Base-by-base conservation (phyloP, 2,329 filamentous ascomycete genomes). In the Pestalotiopsis sp. region DNA sequence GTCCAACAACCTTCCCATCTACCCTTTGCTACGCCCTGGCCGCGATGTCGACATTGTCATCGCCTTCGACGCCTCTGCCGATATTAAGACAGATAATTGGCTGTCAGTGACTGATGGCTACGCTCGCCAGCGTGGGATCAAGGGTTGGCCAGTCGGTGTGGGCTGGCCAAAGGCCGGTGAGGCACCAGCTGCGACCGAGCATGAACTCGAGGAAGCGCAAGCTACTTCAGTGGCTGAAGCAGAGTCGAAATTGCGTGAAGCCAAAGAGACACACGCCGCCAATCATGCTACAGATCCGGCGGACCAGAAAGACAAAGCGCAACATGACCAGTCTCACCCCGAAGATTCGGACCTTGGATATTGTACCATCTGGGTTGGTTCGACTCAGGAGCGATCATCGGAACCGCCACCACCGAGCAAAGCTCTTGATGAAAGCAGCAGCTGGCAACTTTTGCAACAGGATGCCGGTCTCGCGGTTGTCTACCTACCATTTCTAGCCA, bases 1-100 rank as follows among this genome's bases (percentile, higher is more conserved):
- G 96, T 97, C 93, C 72, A 98, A 99, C 78, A 99, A 99, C 76
- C 85, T 99, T 9, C 96, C 96, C 1, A 95, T 98, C 57, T 99
- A 99, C 78, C 96, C 96, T 0, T 87, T 98, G 3, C 89, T 99
- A 20, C 90, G 96, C 12, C 94, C 94, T 0, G 95, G 95, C 2
- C 89, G 96, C 45, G 88, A 97, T 68, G 91, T 99, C 5, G 96
- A 99, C 74, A 87, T 99, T 58, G 84, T 98, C 60, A 89, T 99
- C 60, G 93, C 95, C 3, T 99, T 99, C 78, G 96, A 99, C 78
- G 94, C 94, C 3, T 97, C 93, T 1, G 95, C 95, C 23, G 96
- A 99, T 74, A 93, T 97, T 69, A 93, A 92, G 77, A 93, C 92
- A 5, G 95, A 98, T 76, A 98, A 99, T 76, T 99, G 96, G 96